A percentile compares a stretch with the other conserved stretches of the same genome.
Evolutionary conservation across 495 filamentous ascomycete species (phyloP).

Genomic region (Aspergillus panamensis): DNA sequence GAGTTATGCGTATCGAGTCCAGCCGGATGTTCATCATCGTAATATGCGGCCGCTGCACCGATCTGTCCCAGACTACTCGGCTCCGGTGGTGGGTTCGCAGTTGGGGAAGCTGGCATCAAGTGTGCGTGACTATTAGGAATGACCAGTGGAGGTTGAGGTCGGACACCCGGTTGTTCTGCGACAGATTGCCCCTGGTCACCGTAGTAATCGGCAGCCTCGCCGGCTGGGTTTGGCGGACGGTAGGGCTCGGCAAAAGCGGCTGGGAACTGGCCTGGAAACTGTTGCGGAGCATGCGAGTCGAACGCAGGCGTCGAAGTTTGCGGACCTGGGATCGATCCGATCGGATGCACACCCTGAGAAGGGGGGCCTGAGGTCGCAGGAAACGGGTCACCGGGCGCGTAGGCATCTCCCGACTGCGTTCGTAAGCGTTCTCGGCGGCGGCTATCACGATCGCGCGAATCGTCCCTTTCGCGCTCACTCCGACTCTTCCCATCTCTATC

Average conservation of each 20-base stretch:
- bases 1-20: conserved; percentile 15
- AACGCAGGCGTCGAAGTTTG: conserved; percentile 29
- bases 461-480: conserved; percentile 33
- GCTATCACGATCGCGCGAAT: conserved; percentile 27
- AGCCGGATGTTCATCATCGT: conserved; percentile 25
- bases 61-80: conserved; percentile 48
- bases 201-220: conserved; percentile 65
- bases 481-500: conserved; percentile 34
- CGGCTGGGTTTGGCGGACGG: conserved; percentile 50
- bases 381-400: conserved; percentile 25
- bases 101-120: conserved; percentile 47
- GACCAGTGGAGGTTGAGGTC: conserved; percentile 50
- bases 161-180: conserved; percentile 55
- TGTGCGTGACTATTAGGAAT: conserved; percentile 51
- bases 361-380: conserved; percentile 2
- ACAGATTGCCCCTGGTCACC: conserved; percentile 64
- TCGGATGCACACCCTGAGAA: conserved; percentile 13
- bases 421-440: conserved; percentile 32
- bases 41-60: conserved; percentile 53
- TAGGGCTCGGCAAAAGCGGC: conserved; percentile 43
- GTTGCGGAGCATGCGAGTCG: conserved; percentile 53
- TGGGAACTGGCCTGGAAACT: conserved; percentile 59
- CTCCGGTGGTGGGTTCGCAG: conserved; percentile 48
- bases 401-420: conserved; percentile 35
- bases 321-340: conserved; percentile 21